Base-by-base conservation (phyloP, 2,329 filamentous ascomycete genomes). In the Fusarium floridanum region DNA sequence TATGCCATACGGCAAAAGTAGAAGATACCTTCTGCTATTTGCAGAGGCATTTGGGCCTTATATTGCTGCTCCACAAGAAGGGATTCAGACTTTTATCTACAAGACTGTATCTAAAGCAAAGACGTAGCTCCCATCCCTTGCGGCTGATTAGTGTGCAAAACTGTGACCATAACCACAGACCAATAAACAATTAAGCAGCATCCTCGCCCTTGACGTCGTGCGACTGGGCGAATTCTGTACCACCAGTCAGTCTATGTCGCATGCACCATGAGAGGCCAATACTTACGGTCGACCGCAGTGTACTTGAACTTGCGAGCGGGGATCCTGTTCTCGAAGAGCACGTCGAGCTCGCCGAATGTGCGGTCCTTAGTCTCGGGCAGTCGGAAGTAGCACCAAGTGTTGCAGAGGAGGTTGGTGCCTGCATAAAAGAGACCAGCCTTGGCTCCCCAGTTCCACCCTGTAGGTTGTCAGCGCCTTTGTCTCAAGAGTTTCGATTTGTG, bases 341-440 rank as follows among this genome's bases (percentile, higher is more conserved):
- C 48, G n/a, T 80, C 78, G 9, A 80, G 71, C 37, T 80, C 78
- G 12, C 79, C 78, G 48, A 81, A 81, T 1, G 81, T 76, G 0
- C 77, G 70, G 9, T 79, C 79, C 59, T 79, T 70, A 0, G 78
- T 80, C 64, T 81, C 80, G 0, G 80, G 80, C 2, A 81, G 72
- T 17, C 79, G 76, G 73, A 81, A 81, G 43, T 66, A 77, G 53
- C 72, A 75, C 68, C 85, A 85, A 11, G 83, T 57, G 20, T 84
- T 78, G 72, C 86, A 85, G n/a, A 86, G 78, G 1, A 74, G 41
- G 48, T 76, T 76, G 0, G 75, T 77, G 5, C 80, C 80, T 4
- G 80, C 80, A 50, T 82, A 83, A 34, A 83, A 76, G 34, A 82
- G 73, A 1, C 79, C 86, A 76, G 70, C 82, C 82, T 77, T 83